These are phyloP conservation scores for Wallacemonas sp. DNA, from an alignment of 208 protist genomes.

Conservation along the genomic window DNA sequence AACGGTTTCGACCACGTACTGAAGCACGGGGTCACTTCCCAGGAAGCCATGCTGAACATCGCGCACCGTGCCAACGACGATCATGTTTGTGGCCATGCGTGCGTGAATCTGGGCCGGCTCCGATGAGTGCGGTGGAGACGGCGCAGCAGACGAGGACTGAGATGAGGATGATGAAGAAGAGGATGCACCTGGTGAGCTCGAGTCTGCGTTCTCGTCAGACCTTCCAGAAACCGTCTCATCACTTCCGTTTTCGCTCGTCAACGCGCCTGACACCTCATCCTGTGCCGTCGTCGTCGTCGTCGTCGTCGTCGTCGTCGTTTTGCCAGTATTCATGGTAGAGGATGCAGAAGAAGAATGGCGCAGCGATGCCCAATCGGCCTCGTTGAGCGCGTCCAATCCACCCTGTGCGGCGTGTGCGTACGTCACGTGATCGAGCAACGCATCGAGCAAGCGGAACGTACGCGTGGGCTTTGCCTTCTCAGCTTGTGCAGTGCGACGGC, in stretches of 20 bases:
- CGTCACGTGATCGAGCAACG: constrained; percentile 67
- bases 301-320: no score
- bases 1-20: constrained; percentile 67
- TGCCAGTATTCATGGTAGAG: no score
- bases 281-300: background rate
- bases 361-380: constrained; percentile 27
- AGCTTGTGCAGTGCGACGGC: no score
- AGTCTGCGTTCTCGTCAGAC: background rate
- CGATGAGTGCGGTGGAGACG: background rate
- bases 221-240: no score
- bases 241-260: no score
- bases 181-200: background rate
- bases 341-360: background rate
- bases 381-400: constrained; percentile 28
- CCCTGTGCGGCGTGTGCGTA: constrained; percentile 22
- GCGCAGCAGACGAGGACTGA: background rate
- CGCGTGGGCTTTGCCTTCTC: background rate
- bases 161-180: background rate
- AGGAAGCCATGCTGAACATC: constrained; percentile 79
- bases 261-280: no score
- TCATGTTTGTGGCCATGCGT: constrained; percentile 54
- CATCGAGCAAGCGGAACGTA: constrained; percentile 58
- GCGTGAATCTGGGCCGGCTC: constrained; percentile 51
- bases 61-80: constrained; percentile 57
- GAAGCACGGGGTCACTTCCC: constrained; percentile 40